Evolutionary conservation across 2,329 filamentous ascomycete species (phyloP).

Genomic region (Ceratocystis destructans): DNA sequence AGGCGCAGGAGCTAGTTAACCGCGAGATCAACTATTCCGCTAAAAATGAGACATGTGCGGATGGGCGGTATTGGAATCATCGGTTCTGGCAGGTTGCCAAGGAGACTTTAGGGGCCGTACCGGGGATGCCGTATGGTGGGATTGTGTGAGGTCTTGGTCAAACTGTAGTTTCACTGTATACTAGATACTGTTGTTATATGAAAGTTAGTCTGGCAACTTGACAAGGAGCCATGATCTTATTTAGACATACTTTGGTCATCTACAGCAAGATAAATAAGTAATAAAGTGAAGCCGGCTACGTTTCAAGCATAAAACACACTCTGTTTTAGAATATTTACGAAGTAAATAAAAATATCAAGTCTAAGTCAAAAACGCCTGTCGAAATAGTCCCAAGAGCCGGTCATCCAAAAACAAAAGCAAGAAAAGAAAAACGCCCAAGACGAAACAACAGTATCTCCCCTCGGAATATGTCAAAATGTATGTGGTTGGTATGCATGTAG

Average conservation of each 20-base stretch:
- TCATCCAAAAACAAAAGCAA: background rate
- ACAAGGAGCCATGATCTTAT: too few species aligned
- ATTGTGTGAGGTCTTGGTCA: background rate
- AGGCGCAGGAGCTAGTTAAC: slow-evolving; percentile 27
- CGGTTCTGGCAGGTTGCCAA: slow-evolving; percentile 37
- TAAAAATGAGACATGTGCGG: slow-evolving; percentile 20
- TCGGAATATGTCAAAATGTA: background rate
- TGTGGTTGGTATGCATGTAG: background rate
- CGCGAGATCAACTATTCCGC: slow-evolving; percentile 22
- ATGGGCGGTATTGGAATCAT: slow-evolving; percentile 33
- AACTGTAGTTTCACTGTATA: too few species aligned
- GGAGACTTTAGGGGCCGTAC: slow-evolving; percentile 22
- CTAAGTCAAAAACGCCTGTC: background rate
- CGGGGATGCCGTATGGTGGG: background rate
- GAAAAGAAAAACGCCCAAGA: background rate
- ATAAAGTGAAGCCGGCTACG: too few species aligned
- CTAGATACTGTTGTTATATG: too few species aligned
- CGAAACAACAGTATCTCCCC: background rate
- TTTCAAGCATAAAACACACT: too few species aligned
- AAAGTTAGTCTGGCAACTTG: too few species aligned
- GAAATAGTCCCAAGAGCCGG: background rate
- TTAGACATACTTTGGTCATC: too few species aligned
- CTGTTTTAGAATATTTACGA: background rate
- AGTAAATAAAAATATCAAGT: background rate
- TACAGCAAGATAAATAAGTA: too few species aligned